Conservation (phyloP, 106 monocot species). For the Dendrobium chrysotoxum region DNA sequence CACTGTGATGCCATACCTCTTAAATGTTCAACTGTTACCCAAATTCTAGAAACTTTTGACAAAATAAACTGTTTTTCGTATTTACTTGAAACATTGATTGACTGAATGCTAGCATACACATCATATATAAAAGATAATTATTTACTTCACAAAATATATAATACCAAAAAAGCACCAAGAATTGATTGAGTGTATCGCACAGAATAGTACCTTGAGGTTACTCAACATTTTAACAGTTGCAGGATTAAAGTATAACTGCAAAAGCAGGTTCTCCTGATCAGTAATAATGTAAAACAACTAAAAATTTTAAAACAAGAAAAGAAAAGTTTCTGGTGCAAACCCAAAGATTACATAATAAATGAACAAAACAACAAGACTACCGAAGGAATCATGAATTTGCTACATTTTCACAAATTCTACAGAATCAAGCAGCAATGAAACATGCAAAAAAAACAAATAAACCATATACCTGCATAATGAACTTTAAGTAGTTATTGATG, state of each 20-base stretch:
- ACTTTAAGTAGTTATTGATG: slow-evolving; percentile 76
- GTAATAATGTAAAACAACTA: background rate
- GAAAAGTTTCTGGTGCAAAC: background rate
- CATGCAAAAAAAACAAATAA: background rate
- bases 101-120: background rate
- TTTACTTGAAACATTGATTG: background rate
- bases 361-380: background rate
- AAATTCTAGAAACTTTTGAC: background rate
- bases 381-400: background rate
- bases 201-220: slow-evolving; percentile 63
- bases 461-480: slow-evolving; percentile 59
- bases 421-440: background rate
- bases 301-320: background rate
- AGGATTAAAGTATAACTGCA: slow-evolving; percentile 81
- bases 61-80: background rate
- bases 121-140: background rate
- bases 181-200: slow-evolving; percentile 2
- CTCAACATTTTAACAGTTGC: slow-evolving; percentile 84
- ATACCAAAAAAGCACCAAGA: background rate
- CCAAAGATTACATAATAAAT: background rate
- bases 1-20: background rate
- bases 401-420: background rate
- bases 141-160: background rate
- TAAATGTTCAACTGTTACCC: background rate
- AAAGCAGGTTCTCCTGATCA: background rate